These are phyloP conservation scores for Metarhizium sp. DNA, from an alignment of 2,329 filamentous ascomycete species.

Conservation along the genomic window DNA sequence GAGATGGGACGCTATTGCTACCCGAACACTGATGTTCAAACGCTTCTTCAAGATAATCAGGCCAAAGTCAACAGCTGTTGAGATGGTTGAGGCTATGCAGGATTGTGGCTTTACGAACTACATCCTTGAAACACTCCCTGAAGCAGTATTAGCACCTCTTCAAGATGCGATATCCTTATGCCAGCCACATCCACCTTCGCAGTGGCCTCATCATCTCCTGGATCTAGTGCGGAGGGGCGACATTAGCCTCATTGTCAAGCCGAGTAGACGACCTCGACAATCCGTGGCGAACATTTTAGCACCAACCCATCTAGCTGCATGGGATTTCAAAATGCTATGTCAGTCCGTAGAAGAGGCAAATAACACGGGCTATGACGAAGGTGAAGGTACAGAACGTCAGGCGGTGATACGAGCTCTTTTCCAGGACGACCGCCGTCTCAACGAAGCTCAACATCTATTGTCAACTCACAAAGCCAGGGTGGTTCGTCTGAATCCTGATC, in stretches of 20 bases:
- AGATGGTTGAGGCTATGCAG: slow-evolving; percentile 66
- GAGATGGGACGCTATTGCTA: slow-evolving; percentile 42
- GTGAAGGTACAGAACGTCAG: slow-evolving; percentile 75
- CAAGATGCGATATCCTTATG: slow-evolving; percentile 79
- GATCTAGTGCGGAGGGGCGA: slow-evolving; percentile 75
- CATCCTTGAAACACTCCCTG: slow-evolving; percentile 74
- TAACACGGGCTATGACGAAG: slow-evolving; percentile 59
- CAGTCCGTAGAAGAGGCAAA: slow-evolving; percentile 52
- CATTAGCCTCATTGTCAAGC: slow-evolving; percentile 56
- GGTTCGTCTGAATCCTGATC: slow-evolving; percentile 65
- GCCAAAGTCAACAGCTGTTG: slow-evolving; percentile 40
- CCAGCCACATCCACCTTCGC: slow-evolving; percentile 69
- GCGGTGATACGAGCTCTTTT: slow-evolving; percentile 80
- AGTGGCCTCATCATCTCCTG: slow-evolving; percentile 64
- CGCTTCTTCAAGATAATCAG: slow-evolving; percentile 54
- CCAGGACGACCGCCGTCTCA: slow-evolving; percentile 79
- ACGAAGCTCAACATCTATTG: slow-evolving; percentile 77
- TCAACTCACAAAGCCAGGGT: slow-evolving; percentile 74
- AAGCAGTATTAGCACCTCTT: slow-evolving; percentile 70
- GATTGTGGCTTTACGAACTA: slow-evolving; percentile 56
- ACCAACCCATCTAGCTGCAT: slow-evolving; percentile 55
- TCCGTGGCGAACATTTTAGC: slow-evolving; percentile 32
- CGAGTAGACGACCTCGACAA: slow-evolving; percentile 20
- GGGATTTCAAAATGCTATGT: slow-evolving; percentile 74
- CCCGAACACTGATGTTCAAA: slow-evolving; percentile 61